Conservation (phyloP, 2,329 filamentous ascomycete species). For the Sporothrix luriei region DNA sequence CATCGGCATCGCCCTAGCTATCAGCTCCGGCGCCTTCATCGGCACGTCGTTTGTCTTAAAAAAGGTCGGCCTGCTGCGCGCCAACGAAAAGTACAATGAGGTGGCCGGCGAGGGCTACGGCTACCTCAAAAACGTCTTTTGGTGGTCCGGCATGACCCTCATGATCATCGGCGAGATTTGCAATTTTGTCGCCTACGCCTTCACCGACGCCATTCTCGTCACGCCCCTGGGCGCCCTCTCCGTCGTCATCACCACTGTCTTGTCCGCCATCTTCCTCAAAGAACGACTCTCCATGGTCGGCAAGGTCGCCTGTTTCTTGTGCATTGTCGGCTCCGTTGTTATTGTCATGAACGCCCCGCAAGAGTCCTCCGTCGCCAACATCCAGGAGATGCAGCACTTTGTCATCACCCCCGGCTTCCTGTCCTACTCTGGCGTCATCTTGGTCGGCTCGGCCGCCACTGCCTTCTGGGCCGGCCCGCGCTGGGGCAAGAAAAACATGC, state of each 20-base stretch:
- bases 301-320: conserved; percentile 93
- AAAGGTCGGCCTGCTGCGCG: conserved; percentile 85
- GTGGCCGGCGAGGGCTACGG: conserved; percentile 95
- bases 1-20: conserved; percentile 81
- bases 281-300: conserved; percentile 93
- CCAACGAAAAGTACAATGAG: conserved; percentile 95
- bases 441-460: conserved; percentile 70
- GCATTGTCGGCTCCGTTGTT: conserved; percentile 87
- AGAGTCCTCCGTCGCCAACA: conserved; percentile 80
- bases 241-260: conserved; percentile 86
- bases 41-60: conserved; percentile 94
- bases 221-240: conserved; percentile 88
- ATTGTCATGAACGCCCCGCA: conserved; percentile 92
- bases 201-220: conserved; percentile 93
- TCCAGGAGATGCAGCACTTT: conserved; percentile 88
- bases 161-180: conserved; percentile 97
- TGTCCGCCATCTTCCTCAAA: conserved; percentile 94
- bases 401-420: conserved; percentile 87
- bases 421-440: conserved; percentile 78
- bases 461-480: conserved; percentile 81
- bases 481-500: conserved; percentile 95
- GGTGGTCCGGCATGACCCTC: conserved; percentile 94
- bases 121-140: conserved; percentile 91
- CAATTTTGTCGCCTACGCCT: conserved; percentile 97
- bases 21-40: conserved; percentile 89